These are phyloP conservation scores for Ogataea allantospora DNA, from an alignment of 805 yeast species.

Conservation along the genomic window DNA sequence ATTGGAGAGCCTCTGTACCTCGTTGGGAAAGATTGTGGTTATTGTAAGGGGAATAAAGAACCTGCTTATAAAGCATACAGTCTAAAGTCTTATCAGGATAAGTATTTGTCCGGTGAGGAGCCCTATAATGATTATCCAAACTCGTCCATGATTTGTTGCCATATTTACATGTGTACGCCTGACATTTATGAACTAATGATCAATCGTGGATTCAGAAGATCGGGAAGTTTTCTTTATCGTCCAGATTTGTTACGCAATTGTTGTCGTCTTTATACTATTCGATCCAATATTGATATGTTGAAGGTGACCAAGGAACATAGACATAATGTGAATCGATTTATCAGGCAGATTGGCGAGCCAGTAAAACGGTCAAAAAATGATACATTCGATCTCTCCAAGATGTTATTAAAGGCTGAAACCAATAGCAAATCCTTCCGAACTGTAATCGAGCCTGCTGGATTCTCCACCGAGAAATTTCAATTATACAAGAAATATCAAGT, in stretches of 20 bases:
- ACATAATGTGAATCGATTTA: slow-evolving; percentile 61
- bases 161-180: slow-evolving; percentile 32
- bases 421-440: slow-evolving; percentile 34
- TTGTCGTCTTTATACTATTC: slow-evolving; percentile 75
- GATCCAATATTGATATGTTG: slow-evolving; percentile 51
- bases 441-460: slow-evolving; percentile 50
- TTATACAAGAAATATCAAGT: slow-evolving; percentile 69
- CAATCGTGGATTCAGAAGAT: slow-evolving; percentile 74
- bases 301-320: slow-evolving; percentile 64
- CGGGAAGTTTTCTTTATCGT: slow-evolving; percentile 58
- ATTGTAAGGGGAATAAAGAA: slow-evolving; percentile 53
- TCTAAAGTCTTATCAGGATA: slow-evolving; percentile 32
- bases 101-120: slow-evolving; percentile 1
- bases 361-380: slow-evolving; percentile 5
- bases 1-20: slow-evolving; percentile 32
- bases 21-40: slow-evolving; percentile 61
- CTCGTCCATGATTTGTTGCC: slow-evolving; percentile 27
- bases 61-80: slow-evolving; percentile 36
- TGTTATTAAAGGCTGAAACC: slow-evolving; percentile 17
- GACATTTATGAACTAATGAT: slow-evolving; percentile 61
- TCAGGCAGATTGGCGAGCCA: slow-evolving; percentile 32
- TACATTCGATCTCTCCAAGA: slow-evolving; percentile 18
- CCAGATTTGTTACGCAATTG: slow-evolving; percentile 72
- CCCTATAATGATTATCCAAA: slow-evolving; percentile 22
- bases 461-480: slow-evolving; percentile 56